Evolutionary conservation across 345 rosid species (phyloP), one percentile per base, ranked within the genome.

Genomic region (Ceriops tagal): DNA sequence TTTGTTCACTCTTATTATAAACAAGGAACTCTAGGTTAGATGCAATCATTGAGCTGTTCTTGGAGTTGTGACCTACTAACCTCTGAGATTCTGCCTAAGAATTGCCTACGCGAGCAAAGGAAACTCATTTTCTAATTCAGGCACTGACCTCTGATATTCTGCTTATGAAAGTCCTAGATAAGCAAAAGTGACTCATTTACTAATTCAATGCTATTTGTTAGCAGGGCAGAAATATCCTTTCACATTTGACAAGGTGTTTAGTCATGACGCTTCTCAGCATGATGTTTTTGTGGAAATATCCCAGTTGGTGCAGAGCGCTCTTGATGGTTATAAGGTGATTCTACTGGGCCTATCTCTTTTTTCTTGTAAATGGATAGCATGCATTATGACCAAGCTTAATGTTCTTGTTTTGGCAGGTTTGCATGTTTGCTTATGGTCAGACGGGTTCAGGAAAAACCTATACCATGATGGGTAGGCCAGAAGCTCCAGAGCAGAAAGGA

Each of bases 361-460:
- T n/a, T 53, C 60, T 67, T 64, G 20, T 27, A 6, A 28, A 24
- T n/a, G 51, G 26, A 26, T 22, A 18, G 26, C 31, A 51, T 31
- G 27, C 8, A 53, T 34, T 21, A 9, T 35, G 21, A 27, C 59
- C 18, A 56, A 56, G 30, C 59, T 56, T 5, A 16, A 56, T 56
- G 26, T 56, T 11, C 22, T 24, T 53, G 69, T 51, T 57, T 68
- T 73, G 31, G 78, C 79, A 95, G 97, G 97, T 95, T 8, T 95
- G 99, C 66, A 95, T 95, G 52, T 95, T 95, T 87, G 99, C 99
- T 30, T 95, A 95, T 59, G 98, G 99, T 46, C 98, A 95, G 67
- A 95, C 99, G 3, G 99, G 99, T 43, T 95, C 99, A 3, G 99
- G 99, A 1, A 92, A 95, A 81, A 95, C 99, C 6, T 92, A 95